Conservation (phyloP, 352 stramenopile genomes). For the Phytopythium oedochilum region DNA sequence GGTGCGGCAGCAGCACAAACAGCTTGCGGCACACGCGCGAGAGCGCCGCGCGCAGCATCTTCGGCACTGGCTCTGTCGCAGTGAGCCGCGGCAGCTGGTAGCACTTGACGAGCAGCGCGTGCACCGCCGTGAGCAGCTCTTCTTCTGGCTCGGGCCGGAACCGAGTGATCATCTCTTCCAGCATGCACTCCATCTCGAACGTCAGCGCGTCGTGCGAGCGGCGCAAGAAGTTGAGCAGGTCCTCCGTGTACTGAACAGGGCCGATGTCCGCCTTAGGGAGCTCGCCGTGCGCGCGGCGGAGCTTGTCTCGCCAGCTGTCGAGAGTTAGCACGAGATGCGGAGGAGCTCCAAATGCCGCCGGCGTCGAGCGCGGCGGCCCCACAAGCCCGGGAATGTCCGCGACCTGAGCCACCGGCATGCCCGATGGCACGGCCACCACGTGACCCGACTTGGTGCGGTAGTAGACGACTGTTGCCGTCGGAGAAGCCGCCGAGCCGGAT, state of each 20-base stretch:
- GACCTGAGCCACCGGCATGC: slow-evolving; percentile 49
- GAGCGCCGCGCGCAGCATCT: slow-evolving; percentile 88
- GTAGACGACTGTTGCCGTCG: slow-evolving; percentile 35
- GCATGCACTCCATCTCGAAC: slow-evolving; percentile 96
- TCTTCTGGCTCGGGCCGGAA: slow-evolving; percentile 97
- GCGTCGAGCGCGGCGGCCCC: slow-evolving; percentile 49
- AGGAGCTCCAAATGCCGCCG: slow-evolving; percentile 64
- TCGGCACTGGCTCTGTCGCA: slow-evolving; percentile 73
- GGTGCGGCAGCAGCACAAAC: slow-evolving; percentile 76
- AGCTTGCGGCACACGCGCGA: slow-evolving; percentile 92
- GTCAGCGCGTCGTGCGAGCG: slow-evolving; percentile 85
- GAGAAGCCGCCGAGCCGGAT: slow-evolving; percentile 5
- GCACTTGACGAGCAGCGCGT: slow-evolving; percentile 94
- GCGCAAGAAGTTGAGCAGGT: slow-evolving; percentile 94
- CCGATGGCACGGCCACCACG: slow-evolving; percentile 65
- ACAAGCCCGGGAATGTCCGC: slow-evolving; percentile 75
- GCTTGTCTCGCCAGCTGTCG: slow-evolving; percentile 65
- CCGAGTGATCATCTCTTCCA: slow-evolving; percentile 98
- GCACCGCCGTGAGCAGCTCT: slow-evolving; percentile 95
- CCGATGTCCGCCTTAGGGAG: slow-evolving; percentile 64
- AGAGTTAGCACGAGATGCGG: slow-evolving; percentile 59
- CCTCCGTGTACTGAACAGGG: slow-evolving; percentile 87
- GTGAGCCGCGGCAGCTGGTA: slow-evolving; percentile 84
- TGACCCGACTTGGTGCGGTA: slow-evolving; percentile 80
- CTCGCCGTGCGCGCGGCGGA: slow-evolving; percentile 32